Evolutionary conservation across 2,329 filamentous ascomycete species (phyloP), one percentile per base, ranked within the genome.

Genomic region (Metarhizium anisopliae): DNA sequence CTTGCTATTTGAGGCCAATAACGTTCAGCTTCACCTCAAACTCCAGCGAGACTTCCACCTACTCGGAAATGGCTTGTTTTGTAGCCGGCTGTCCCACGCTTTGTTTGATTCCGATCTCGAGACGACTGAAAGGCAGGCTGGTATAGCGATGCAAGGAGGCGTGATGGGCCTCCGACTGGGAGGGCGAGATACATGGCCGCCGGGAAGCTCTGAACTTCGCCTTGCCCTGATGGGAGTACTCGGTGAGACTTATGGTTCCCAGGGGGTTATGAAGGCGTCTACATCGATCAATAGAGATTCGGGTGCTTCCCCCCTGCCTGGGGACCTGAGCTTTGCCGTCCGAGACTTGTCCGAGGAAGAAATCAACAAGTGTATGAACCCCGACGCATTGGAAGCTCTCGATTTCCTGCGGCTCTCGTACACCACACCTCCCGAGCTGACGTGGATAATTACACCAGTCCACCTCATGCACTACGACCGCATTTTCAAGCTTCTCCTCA

Each of bases 371-470:
- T 93, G 91, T 69, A 85, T 95, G 77, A 83, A 97, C 63, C 85
- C 90, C 0, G 81, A 89, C 66, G 87, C 86, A 0, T 79, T 97
- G 18, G 85, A 93, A 66, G 94, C 94, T 0, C 77, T 97, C n/a
- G 94, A 97, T 70, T 97, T 99, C 65, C 76, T 99, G 16, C 84
- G 90, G 2, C 74, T 99, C 7, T 87, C 91, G 50, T 97, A 96
- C 71, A 88, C 86, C 45, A 79, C 91, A 0, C 87, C 91, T 0
- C 70, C 80, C 0, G 83, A 89, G 1, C 75, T 97, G 0, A 78
- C 85, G 45, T 77, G 84, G 0, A 79, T 97, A 59, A 85, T 99
- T 47, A 91, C 90, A 0, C 77, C 83, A 0, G 68, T 77, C 0
- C 80, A 86, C 1, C 72, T 97, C 11, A 75, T 84, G 55, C 90